Evolutionary conservation across 1,139 yeast genomes (phyloP).

Genomic region (Saccharomyces hybrid): DNA sequence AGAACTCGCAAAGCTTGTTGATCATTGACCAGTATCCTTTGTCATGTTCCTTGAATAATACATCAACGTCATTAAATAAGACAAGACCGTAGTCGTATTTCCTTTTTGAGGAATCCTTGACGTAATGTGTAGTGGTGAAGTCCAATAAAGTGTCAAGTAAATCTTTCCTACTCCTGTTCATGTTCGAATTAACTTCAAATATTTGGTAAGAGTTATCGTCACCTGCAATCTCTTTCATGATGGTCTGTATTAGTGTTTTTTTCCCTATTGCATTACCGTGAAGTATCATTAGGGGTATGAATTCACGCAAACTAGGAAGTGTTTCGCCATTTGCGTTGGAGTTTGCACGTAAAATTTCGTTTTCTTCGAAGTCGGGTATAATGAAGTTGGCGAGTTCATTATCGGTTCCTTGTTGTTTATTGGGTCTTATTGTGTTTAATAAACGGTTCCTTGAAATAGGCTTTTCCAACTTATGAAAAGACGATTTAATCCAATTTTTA

Average conservation of each 20-base stretch:
- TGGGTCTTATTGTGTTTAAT: constrained; percentile 17
- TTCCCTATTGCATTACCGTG: constrained; percentile 78
- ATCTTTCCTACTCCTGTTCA: constrained; percentile 64
- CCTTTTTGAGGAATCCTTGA: constrained; percentile 37
- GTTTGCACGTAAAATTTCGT: constrained; percentile 15
- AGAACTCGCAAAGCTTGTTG: constrained; percentile 51
- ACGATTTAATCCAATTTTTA: constrained; percentile 41
- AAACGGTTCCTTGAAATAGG: constrained; percentile 33
- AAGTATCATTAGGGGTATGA: constrained; percentile 58
- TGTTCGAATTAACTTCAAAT: constrained; percentile 74
- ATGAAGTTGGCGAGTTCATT: constrained; percentile 40
- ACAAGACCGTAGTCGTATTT: constrained; percentile 56
- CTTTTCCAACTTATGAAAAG: constrained; percentile 41
- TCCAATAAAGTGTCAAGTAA: constrained; percentile 61
- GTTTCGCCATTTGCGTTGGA: constrained; percentile 29
- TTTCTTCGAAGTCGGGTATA: constrained; percentile 32
- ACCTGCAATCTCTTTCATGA: constrained; percentile 56
- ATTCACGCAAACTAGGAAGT: constrained; percentile 26
- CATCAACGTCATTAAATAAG: constrained; percentile 79
- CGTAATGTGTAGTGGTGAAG: constrained; percentile 76
- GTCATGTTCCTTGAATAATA: constrained; percentile 68
- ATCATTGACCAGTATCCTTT: constrained; percentile 74
- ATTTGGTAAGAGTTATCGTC: constrained; percentile 38
- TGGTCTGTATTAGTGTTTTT: constrained; percentile 64
- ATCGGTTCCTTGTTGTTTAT: constrained; percentile 15